Base-by-base conservation (phyloP, 2,329 filamentous ascomycete genomes). In the Ploettnerulaceae sp. region DNA sequence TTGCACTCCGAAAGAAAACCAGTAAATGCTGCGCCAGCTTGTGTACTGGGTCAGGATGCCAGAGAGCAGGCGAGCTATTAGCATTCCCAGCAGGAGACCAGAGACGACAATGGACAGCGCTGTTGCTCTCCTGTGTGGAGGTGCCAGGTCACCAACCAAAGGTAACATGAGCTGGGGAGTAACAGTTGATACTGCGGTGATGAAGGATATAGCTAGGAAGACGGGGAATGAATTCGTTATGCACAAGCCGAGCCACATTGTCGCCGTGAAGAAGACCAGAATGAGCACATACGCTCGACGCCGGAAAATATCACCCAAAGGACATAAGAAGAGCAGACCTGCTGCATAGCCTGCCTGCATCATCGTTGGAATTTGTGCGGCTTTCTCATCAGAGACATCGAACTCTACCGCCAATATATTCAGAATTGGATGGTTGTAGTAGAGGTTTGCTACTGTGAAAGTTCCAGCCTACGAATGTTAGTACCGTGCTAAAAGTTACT, bases 111-210 rank as follows among this genome's bases (percentile, higher is more conserved):
- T 79, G 5, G 84, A 82, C 4, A 91, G 71, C 9, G 83, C 79
- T 20, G 80, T 77, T 1, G 85, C 84, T 9, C 84, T 79, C 21
- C 82, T 76, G 32, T 81, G 69, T 0, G 78, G 71, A 0, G 86
- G 85, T 0, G 87, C 86, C 14, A 91, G 79, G 58, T 91, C 86
- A 2, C 86, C 84, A 0, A 90, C 85, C 0, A 93, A 71, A 0
- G 87, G 87, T 12, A 93, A 79, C 84, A 93, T 88, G 45, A 84
- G 69, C 64, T 84, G 81, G 9, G 86, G 87, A 3, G 87, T 91
- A 2, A 91, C 86, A 0, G 86, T 93, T 1, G 84, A 83, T n/a
- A 85, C 67, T n/a, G 82, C 81, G 8, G 79, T 80, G 44, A 91
- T 67, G 66, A 86, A 91, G 4, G 83, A 87, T 14, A 91, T 70